phyloP scores from a whole-genome alignment of 2,329 filamentous ascomycete genomes.

The Curvularia sp. region DNA sequence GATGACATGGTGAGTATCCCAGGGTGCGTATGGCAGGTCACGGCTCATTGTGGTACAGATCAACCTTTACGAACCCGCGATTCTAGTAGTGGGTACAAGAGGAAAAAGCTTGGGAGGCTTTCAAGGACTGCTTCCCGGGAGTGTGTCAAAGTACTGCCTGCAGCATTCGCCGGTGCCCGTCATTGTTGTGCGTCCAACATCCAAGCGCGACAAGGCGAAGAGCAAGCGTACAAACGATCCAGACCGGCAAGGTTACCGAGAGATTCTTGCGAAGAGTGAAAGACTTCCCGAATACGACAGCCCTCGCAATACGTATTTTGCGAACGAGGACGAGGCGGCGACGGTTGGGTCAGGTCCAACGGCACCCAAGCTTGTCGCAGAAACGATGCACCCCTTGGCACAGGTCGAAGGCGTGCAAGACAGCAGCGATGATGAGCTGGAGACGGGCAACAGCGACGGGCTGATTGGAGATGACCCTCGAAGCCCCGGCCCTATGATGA shows the following conservation, averaged over 20 bases:
- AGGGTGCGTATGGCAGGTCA: neutral
- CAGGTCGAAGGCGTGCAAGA: conserved; percentile 37
- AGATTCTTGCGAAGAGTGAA: conserved; percentile 74
- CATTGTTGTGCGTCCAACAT: conserved; percentile 86
- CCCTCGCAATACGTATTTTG: conserved; percentile 56
- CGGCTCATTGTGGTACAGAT: conserved; percentile 64
- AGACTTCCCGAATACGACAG: conserved; percentile 60
- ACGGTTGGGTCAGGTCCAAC: conserved; percentile 60
- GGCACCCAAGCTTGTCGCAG: conserved; percentile 49
- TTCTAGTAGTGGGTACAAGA: conserved; percentile 87
- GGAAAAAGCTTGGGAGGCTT: conserved; percentile 85
- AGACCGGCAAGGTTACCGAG: conserved; percentile 75
- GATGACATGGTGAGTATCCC: conserved; percentile 78
- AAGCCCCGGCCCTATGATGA: conserved; percentile 49
- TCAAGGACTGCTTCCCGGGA: conserved; percentile 84
- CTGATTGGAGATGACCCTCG: conserved; percentile 35
- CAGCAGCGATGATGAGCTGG: conserved; percentile 30
- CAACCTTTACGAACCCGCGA: conserved; percentile 87
- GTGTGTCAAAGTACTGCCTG: conserved; percentile 91
- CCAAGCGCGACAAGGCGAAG: conserved; percentile 90
- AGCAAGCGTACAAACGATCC: conserved; percentile 82
- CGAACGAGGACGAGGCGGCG: conserved; percentile 54
- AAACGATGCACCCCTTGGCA: conserved; percentile 41
- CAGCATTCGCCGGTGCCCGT: conserved; percentile 94
- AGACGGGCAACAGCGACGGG: conserved; percentile 8